A percentile compares a stretch with the other conserved stretches of the same genome.
phyloP scores from a whole-genome alignment of 768 basidiomycete genomes.

The Leucogyrophana mollusca region DNA sequence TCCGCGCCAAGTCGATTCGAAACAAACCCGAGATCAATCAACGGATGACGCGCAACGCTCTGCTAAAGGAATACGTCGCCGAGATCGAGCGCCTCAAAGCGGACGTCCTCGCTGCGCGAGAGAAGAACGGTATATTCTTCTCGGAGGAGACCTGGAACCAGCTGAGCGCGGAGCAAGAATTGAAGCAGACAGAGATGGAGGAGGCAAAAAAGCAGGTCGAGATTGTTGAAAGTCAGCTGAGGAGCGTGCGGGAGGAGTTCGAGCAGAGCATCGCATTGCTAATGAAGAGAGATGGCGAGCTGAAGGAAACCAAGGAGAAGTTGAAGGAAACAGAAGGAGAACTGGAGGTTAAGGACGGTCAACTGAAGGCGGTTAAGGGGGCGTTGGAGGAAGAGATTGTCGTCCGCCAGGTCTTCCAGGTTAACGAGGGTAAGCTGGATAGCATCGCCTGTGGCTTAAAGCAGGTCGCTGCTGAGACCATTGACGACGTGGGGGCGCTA shows the following conservation, averaged over 20 bases:
- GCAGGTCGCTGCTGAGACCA: conserved; percentile 61
- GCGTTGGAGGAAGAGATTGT: conserved; percentile 79
- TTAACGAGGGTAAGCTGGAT: conserved; percentile 70
- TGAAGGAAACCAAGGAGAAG: conserved; percentile 58
- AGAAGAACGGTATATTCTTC: conserved; percentile 96
- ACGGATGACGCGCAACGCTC: conserved; percentile 87
- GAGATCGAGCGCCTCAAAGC: conserved; percentile 94
- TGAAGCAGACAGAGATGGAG: conserved; percentile 71
- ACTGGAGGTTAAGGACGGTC: conserved; percentile 52
- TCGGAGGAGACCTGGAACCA: conserved; percentile 90
- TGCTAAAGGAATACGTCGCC: conserved; percentile 89
- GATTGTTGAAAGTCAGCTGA: conserved; percentile 80
- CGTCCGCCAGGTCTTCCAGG: conserved; percentile 74
- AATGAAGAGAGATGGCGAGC: conserved; percentile 72
- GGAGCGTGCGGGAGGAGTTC: conserved; percentile 82
- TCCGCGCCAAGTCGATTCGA: conserved; percentile 90
- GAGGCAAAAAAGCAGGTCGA: conserved; percentile 84
- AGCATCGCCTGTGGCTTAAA: conserved; percentile 71
- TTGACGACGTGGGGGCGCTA: conserved; percentile 66
- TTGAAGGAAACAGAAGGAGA: conserved; percentile 51
- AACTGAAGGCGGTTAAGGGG: conserved; percentile 55
- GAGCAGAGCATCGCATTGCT: conserved; percentile 84
- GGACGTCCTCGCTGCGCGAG: conserved; percentile 86
- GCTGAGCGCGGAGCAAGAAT: conserved; percentile 73
- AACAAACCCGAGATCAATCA: conserved; percentile 97